Percentiles rank a stretch among this genome's conserved stretches.
Conservation (phyloP, 192 early-diverging fungal species). For the Coemansia sp. region DNA sequence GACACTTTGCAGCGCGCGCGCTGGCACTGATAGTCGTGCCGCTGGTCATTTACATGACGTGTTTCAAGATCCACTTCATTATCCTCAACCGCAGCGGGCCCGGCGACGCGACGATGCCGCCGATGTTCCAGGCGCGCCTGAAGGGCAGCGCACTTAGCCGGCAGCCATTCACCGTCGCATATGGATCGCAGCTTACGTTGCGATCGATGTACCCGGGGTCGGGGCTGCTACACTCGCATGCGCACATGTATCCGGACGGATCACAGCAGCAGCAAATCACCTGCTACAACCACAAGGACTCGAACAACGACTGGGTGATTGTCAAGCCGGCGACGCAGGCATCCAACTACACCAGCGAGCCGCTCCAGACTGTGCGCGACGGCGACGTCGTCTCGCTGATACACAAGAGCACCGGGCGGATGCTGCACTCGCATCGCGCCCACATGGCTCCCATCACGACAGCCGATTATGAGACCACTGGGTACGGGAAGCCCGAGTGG, state of each 20-base stretch:
- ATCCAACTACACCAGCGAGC: conserved; percentile 24
- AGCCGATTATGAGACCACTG: conserved; percentile 62
- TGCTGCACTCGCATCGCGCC: conserved; percentile 69
- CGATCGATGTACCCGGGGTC: conserved; percentile 23
- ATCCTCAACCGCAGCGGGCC: conserved; percentile 79
- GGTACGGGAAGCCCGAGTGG: conserved; percentile 55
- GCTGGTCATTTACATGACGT: conserved; percentile 73
- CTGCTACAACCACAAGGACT: conserved; percentile 73
- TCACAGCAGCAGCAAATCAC: conserved; percentile 85
- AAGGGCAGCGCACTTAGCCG: conserved; percentile 68
- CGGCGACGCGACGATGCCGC: conserved; percentile 90
- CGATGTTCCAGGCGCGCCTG: conserved; percentile 83
- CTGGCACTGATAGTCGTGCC: conserved; percentile 86
- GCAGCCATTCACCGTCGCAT: conserved; percentile 25
- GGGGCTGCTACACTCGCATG: conserved; percentile 61
- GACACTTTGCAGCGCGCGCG: conserved; percentile 82
- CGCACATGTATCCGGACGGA: conserved; percentile 59
- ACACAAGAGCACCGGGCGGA: conserved; percentile 58
- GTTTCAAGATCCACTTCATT: conserved; percentile 91
- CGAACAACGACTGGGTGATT: conserved; percentile 69
- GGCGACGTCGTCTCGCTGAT: conserved; percentile 76
- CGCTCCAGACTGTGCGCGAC: conserved; percentile 57
- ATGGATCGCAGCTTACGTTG: conserved; percentile 22
- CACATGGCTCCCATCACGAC: conserved; percentile 64
- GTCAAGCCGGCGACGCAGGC: conserved; percentile 40